A percentile compares a stretch with the other conserved stretches of the same genome.
phyloP scores from a whole-genome alignment of 345 rosid genomes.

The Brassica carinata region DNA sequence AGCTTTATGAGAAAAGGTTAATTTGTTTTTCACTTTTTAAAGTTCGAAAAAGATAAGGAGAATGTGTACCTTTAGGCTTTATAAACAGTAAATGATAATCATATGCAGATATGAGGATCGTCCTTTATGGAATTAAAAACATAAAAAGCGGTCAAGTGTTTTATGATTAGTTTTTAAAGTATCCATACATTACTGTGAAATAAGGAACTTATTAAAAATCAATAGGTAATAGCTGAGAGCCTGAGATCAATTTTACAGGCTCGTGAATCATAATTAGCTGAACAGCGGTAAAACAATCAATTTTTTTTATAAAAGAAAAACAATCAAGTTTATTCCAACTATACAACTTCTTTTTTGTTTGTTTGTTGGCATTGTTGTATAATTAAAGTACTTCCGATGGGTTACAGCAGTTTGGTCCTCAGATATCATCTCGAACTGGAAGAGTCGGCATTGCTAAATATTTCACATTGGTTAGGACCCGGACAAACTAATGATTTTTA shows the following conservation, averaged over 20 bases:
- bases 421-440: neutral
- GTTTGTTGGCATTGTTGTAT: too few relatives aligned
- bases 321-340: neutral
- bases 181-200: neutral
- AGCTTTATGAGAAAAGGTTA: constrained; percentile 3
- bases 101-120: constrained; percentile 22
- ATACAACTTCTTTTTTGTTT: neutral
- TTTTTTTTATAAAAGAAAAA: neutral
- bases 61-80: constrained; percentile 38
- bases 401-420: neutral
- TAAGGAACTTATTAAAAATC: neutral
- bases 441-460: neutral
- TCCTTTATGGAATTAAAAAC: constrained; percentile 17
- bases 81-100: constrained; percentile 30
- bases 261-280: constrained; percentile 9
- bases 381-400: neutral
- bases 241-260: neutral
- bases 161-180: constrained; percentile 33
- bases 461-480: neutral
- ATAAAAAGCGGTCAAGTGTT: constrained; percentile 27
- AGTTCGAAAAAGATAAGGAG: constrained; percentile 16
- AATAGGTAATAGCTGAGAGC: neutral
- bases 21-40: neutral
- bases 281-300: neutral
- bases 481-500: neutral